phyloP scores from a whole-genome alignment of 345 rosid species.

The Melaleuca alternifolia region DNA sequence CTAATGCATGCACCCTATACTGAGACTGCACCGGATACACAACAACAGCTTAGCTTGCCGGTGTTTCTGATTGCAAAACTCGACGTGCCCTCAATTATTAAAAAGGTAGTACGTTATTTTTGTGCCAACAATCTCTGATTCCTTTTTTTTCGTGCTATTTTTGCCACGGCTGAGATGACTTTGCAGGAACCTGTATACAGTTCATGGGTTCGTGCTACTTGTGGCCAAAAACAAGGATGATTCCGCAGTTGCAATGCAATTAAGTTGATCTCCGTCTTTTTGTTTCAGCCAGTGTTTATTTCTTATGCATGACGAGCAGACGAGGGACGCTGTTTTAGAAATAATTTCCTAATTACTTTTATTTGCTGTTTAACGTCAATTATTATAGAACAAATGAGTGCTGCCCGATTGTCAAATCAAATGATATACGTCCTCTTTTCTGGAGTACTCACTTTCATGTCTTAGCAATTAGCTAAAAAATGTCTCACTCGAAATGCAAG shows the following conservation, averaged over 20 bases:
- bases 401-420: neutral
- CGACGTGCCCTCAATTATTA: neutral
- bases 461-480: neutral
- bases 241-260: neutral
- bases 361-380: neutral
- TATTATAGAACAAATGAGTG: neutral
- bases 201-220: neutral
- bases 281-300: neutral
- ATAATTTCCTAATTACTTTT: neutral
- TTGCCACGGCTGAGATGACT: neutral
- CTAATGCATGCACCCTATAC: neutral
- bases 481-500: neutral
- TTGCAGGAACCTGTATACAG: neutral
- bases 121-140: neutral
- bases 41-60: neutral
- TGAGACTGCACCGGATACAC: neutral
- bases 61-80: neutral
- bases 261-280: neutral
- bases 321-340: neutral
- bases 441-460: neutral
- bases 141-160: neutral
- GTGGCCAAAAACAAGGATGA: neutral
- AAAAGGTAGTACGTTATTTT: neutral
- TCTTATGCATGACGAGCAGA: neutral
- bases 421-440: neutral